phyloP scores from a whole-genome alignment of 129 eudicot species.

The Chrysanthemum makinoi region DNA sequence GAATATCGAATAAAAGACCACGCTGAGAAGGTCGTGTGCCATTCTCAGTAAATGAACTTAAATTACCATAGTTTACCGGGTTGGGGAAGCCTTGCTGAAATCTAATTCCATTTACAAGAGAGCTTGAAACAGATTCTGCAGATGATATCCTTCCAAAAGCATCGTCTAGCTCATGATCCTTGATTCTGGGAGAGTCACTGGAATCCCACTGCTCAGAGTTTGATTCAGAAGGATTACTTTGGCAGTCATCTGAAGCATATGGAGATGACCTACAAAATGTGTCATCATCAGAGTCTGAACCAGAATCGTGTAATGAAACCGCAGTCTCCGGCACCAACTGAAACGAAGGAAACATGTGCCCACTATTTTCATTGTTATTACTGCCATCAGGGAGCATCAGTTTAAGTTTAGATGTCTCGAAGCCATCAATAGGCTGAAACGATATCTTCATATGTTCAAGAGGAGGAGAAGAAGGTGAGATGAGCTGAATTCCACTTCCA shows the following conservation, averaged over 20 bases:
- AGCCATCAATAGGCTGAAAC: slow-evolving; percentile 76
- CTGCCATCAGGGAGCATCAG: slow-evolving; percentile 66
- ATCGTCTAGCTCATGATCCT: slow-evolving; percentile 55
- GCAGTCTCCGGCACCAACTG: slow-evolving; percentile 81
- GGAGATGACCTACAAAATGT: slow-evolving; percentile 88
- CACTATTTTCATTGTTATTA: slow-evolving; percentile 37
- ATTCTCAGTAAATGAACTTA: slow-evolving; percentile 35
- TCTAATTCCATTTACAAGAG: slow-evolving; percentile 40
- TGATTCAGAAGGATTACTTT: slow-evolving; percentile 59
- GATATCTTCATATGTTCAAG: slow-evolving; percentile 93
- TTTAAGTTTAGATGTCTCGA: slow-evolving; percentile 60
- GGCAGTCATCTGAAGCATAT: slow-evolving; percentile 62
- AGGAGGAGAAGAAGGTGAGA: slow-evolving; percentile 85
- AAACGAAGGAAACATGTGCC: slow-evolving; percentile 77
- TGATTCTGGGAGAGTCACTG: slow-evolving; percentile 48
- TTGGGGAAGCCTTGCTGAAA: slow-evolving; percentile 28
- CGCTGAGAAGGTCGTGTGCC: slow-evolving; percentile 36
- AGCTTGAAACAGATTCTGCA: slow-evolving; percentile 68
- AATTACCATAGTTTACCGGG: slow-evolving; percentile 21
- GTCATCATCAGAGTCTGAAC: slow-evolving; percentile 59
- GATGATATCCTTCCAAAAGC: slow-evolving; percentile 57
- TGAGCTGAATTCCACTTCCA: slow-evolving; percentile 33
- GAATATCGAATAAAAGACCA: slow-evolving; percentile 51
- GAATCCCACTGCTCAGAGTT: slow-evolving; percentile 91
- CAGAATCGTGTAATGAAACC: slow-evolving; percentile 41